Percentiles rank a stretch among this genome's conserved stretches.
Evolutionary conservation across 1,284 basidiomycete genomes (phyloP).

Genomic region (Cutaneotrichosporon cyanovorans): DNA sequence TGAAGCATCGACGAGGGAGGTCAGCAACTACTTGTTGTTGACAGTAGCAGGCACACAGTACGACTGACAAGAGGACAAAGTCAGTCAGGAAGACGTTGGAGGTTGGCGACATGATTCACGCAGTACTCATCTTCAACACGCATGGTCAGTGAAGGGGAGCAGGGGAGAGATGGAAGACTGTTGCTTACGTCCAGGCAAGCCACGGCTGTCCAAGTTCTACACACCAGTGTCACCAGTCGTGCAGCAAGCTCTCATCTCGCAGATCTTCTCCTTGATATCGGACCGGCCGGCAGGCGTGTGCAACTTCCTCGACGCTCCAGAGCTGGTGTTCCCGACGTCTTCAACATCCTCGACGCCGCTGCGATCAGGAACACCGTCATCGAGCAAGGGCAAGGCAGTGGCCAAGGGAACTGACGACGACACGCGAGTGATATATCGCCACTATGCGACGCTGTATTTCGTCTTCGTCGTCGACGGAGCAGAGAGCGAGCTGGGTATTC

Average conservation of each 20-base stretch:
- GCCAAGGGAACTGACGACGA: constrained; percentile 37
- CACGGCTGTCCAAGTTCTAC: constrained; percentile 94
- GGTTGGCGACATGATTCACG: constrained; percentile 70
- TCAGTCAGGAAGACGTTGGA: too few species aligned
- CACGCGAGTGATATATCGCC: constrained; percentile 49
- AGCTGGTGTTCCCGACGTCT: constrained; percentile 51
- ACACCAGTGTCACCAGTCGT: constrained; percentile 68
- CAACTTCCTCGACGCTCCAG: constrained; percentile 87
- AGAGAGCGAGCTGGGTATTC: constrained; percentile 90
- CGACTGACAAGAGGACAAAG: too few species aligned
- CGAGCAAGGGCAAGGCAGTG: constrained; percentile 21
- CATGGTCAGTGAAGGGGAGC: too few species aligned
- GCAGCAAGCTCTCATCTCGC: constrained; percentile 60
- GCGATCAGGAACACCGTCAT: not conserved
- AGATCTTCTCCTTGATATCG: constrained; percentile 76
- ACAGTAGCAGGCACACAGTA: too few species aligned
- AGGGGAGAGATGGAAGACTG: too few species aligned
- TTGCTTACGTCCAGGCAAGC: constrained; percentile 79
- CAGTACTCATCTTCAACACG: constrained; percentile 63
- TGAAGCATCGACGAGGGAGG: too few species aligned
- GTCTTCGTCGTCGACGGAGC: constrained; percentile 93
- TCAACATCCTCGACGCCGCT: not conserved
- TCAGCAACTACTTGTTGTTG: too few species aligned
- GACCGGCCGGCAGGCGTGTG: constrained; percentile 70
- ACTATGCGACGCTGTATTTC: constrained; percentile 94